These are phyloP conservation scores for Aureobasidium sp. DNA, from an alignment of 2,329 filamentous ascomycete genomes.

Conservation along the genomic window DNA sequence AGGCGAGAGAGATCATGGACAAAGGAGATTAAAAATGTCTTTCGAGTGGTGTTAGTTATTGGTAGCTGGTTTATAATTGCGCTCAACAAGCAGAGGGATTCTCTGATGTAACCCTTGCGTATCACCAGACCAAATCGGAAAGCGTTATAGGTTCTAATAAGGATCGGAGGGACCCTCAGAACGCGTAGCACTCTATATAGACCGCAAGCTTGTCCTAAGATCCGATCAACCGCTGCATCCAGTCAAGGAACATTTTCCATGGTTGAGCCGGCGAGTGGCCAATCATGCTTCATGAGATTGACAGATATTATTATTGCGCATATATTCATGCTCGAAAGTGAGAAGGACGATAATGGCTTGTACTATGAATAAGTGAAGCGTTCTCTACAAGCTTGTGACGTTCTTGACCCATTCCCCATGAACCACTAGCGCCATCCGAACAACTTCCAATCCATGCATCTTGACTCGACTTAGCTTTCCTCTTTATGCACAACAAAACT, in stretches of 20 bases:
- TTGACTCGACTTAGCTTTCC: constrained; percentile 3
- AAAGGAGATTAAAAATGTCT: too few relatives aligned
- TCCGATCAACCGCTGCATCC: neutral
- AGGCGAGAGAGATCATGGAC: neutral
- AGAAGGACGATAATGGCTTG: neutral
- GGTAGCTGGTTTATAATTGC: neutral
- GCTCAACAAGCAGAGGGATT: neutral
- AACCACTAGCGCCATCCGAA: constrained; percentile 4
- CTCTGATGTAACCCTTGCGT: neutral
- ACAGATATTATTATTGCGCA: neutral
- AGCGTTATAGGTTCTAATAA: neutral
- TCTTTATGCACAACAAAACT: constrained; percentile 6
- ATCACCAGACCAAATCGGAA: neutral
- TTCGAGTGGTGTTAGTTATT: neutral
- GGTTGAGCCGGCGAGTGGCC: neutral
- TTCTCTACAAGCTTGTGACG: neutral
- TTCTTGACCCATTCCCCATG: neutral
- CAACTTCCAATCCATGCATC: constrained; percentile 7
- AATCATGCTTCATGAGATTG: too few relatives aligned
- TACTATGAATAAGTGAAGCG: neutral
- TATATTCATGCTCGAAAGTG: neutral
- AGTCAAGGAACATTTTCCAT: neutral
- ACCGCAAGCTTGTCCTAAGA: neutral
- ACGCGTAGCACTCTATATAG: neutral
- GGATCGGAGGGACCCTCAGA: neutral